Evolutionary conservation across 306 rosid genomes (phyloP).

Genomic region (Hylodesmum podocarpum): DNA sequence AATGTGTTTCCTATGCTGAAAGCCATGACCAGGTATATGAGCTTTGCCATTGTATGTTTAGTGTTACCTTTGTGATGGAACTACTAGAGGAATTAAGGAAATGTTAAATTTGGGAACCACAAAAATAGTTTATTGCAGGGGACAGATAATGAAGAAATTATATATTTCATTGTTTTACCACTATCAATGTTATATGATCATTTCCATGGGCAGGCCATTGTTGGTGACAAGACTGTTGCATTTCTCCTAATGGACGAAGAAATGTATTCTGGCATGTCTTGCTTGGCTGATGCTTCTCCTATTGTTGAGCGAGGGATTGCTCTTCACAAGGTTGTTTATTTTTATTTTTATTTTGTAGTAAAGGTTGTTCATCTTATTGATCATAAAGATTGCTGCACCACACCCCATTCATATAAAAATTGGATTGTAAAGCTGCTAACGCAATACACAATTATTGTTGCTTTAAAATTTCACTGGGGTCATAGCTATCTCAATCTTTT

Average conservation of each 20-base stretch:
- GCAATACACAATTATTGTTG: neutral
- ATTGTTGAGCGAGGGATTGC: conserved; percentile 85
- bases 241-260: conserved; percentile 83
- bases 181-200: neutral
- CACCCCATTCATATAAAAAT: conserved; percentile 13
- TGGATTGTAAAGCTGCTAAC: conserved; percentile 16
- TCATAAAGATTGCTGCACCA: conserved; percentile 7
- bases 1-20: conserved; percentile 90
- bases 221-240: conserved; percentile 91
- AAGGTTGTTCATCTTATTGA: no score
- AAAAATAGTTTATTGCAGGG: conserved; percentile 23
- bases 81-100: conserved; percentile 14
- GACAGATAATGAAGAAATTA: neutral
- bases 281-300: conserved; percentile 72
- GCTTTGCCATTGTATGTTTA: conserved; percentile 5
- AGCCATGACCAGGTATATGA: conserved; percentile 95
- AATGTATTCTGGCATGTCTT: conserved; percentile 97
- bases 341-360: no score
- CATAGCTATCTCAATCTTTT: conserved; percentile 32
- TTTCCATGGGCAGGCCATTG: conserved; percentile 71
- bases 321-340: conserved; percentile 77
- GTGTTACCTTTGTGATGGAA: conserved; percentile 27
- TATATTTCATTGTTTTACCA: conserved; percentile 9
- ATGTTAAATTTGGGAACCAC: conserved; percentile 16
- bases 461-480: conserved; percentile 18